These are phyloP conservation scores for Candida jianshihensis DNA, from an alignment of 805 yeast genomes.

Conservation along the genomic window DNA sequence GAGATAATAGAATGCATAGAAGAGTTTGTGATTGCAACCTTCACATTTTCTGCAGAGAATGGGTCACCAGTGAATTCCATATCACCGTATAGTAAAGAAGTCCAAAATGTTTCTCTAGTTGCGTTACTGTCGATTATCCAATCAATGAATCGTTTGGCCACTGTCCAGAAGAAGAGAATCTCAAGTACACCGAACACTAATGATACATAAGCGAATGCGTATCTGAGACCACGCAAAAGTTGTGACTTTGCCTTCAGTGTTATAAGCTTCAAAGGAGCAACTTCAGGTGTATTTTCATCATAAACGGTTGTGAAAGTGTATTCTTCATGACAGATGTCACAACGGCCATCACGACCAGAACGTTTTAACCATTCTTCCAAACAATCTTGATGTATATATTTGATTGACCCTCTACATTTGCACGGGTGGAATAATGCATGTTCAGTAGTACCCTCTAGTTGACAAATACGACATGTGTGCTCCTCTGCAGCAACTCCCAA, in stretches of 20 bases:
- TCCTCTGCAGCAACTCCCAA: conserved; percentile 21
- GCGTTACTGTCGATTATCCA: conserved; percentile 49
- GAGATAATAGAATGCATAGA: conserved; percentile 25
- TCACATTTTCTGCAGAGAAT: conserved; percentile 6
- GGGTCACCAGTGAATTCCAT: conserved; percentile 12
- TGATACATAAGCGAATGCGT: conserved; percentile 18
- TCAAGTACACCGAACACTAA: conserved; percentile 39
- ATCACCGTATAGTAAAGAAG: conserved; percentile 22
- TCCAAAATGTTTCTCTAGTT: conserved; percentile 28
- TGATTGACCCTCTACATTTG: conserved; percentile 88
- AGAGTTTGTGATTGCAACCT: conserved; percentile 3
- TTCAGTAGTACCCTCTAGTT: conserved; percentile 75
- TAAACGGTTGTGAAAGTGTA: conserved; percentile 65
- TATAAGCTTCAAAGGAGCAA: conserved; percentile 49
- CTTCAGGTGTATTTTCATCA: conserved; percentile 54
- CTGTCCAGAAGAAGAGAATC: conserved; percentile 52
- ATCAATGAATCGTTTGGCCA: conserved; percentile 46
- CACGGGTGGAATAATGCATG: conserved; percentile 91
- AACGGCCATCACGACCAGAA: conserved; percentile 45
- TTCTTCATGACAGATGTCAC: conserved; percentile 83
- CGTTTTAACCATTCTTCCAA: conserved; percentile 78
- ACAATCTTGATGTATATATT: conserved; percentile 90
- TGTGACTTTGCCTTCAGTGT: conserved; percentile 29
- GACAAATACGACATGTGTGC: conserved; percentile 82
- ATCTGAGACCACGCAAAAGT: conserved; percentile 11